Base-by-base conservation (phyloP, 352 stramenopile species). In the Globisporangium irregulare region DNA sequence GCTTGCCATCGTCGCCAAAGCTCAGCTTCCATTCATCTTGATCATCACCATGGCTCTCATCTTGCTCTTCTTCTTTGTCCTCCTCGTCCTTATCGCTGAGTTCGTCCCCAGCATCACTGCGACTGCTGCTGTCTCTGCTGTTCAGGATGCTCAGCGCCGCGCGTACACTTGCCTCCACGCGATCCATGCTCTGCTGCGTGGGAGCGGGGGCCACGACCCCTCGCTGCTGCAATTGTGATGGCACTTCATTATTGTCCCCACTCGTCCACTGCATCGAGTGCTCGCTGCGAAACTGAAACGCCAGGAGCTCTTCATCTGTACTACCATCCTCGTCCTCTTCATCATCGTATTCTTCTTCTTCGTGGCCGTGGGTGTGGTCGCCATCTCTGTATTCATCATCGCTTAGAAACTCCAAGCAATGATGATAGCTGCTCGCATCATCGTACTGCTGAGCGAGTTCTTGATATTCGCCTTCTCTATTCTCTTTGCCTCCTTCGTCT, bases 61-160 rank as follows among this genome's bases (percentile, higher is more conserved):
- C 25, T 3, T 70, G 20, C 9, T 69, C 55, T n/a, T 71, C 22
- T 10, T 57, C n/a, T 3, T 50, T 50, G 41, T 64, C 54, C 38
- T 32, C 43, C 12, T 73, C 18, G 12, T 79, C 66, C 10, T 69
- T 68, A 6, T 78, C 72, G 25, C 62, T 32, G 9, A 67, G 53
- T 12, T 43, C 63, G 14, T 69, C 63, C 6, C 78, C 67, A 25
- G 57, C 59, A 6, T 79, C 69, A 34, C 67, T 75, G 58, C 62
- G 65, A n/a, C 15, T 46, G 12, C 46, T 55, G 62, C 27, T 38
- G 22, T 73, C 60, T 18, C 56, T 75, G 60, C 76, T 62, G 29
- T 88, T 81, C 32, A 93, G 51, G 15, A 91, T 70, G 54, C 72
- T 68, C 65, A 92, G 62, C 32, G 82, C 84, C 48, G 75, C 78